Evolutionary conservation across 2,329 filamentous ascomycete genomes (phyloP).

Genomic region (Cyanodermella asteris): DNA sequence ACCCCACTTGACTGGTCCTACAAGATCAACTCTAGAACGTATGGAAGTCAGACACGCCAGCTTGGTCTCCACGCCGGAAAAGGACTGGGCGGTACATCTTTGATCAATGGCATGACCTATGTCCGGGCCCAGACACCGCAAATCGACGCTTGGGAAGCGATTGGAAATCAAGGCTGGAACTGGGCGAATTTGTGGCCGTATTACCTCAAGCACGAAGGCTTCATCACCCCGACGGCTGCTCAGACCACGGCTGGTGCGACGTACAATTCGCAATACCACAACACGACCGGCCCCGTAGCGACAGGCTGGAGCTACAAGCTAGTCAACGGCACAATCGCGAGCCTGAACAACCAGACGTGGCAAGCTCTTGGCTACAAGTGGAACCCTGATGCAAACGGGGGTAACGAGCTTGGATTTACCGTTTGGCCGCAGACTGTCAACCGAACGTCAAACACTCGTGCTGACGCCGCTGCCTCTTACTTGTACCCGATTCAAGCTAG

Average conservation of each 20-base stretch:
- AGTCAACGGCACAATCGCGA: no score
- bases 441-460: constrained; percentile 10
- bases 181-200: constrained; percentile 12
- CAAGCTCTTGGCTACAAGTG: constrained; percentile 17
- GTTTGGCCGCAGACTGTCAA: no score
- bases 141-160: constrained; percentile 16
- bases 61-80: no score
- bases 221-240: constrained; percentile 3
- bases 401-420: constrained; percentile 1
- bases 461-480: constrained; percentile 14
- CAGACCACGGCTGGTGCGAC: not conserved
- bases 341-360: constrained; percentile 17
- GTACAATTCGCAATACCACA: constrained; percentile 9
- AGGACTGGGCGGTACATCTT: constrained; percentile 17
- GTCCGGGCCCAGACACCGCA: constrained; percentile 13
- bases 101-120: constrained; percentile 19
- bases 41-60: no score
- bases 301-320: no score
- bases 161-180: constrained; percentile 15
- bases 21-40: no score
- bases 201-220: constrained; percentile 10
- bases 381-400: constrained; percentile 12
- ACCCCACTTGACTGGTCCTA: no score
- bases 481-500: constrained; percentile 12
- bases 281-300: constrained; percentile 11